Percentiles rank a stretch among this genome's conserved stretches.
phyloP scores from a whole-genome alignment of 1,139 yeast genomes.

The Candida pseudocylindracea region DNA sequence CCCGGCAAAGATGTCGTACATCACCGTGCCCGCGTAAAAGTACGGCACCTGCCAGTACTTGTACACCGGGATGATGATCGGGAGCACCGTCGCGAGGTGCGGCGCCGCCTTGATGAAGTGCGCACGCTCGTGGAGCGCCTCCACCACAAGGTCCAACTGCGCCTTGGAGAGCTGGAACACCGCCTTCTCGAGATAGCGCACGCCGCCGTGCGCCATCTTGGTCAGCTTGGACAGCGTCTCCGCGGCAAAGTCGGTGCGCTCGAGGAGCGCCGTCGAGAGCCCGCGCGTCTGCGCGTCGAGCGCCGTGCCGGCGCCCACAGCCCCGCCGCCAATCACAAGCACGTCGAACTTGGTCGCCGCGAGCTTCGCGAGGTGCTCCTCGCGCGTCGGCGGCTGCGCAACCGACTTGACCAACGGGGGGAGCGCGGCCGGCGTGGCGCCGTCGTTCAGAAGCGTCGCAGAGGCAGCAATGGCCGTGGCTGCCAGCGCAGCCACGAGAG shows the following conservation, averaged over 20 bases:
- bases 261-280: slow-evolving; percentile 68
- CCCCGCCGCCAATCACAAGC: slow-evolving; percentile 85
- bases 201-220: slow-evolving; percentile 96
- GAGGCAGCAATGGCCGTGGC: too few species aligned
- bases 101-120: slow-evolving; percentile 86
- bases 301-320: slow-evolving; percentile 88
- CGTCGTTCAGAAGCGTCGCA: too few species aligned
- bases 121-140: slow-evolving; percentile 83
- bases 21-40: slow-evolving; percentile 77
- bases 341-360: slow-evolving; percentile 42
- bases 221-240: slow-evolving; percentile 94
- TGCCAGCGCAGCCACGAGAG: too few species aligned
- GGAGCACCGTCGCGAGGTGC: slow-evolving; percentile 67
- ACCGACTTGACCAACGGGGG: slow-evolving; percentile 1
- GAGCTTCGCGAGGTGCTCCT: slow-evolving; percentile 12
- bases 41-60: slow-evolving; percentile 94
- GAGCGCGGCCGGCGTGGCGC: background rate
- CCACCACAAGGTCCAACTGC: slow-evolving; percentile 81
- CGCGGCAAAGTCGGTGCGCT: slow-evolving; percentile 72
- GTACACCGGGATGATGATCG: slow-evolving; percentile 89
- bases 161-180: slow-evolving; percentile 78
- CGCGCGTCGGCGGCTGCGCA: slow-evolving; percentile 12
- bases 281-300: slow-evolving; percentile 86
- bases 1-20: slow-evolving; percentile 90
- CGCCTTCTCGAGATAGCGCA: slow-evolving; percentile 86